A percentile compares a stretch with the other conserved stretches of the same genome.
Evolutionary conservation across 148 eudicot species (phyloP).

Genomic region (Polygonum aviculare): DNA sequence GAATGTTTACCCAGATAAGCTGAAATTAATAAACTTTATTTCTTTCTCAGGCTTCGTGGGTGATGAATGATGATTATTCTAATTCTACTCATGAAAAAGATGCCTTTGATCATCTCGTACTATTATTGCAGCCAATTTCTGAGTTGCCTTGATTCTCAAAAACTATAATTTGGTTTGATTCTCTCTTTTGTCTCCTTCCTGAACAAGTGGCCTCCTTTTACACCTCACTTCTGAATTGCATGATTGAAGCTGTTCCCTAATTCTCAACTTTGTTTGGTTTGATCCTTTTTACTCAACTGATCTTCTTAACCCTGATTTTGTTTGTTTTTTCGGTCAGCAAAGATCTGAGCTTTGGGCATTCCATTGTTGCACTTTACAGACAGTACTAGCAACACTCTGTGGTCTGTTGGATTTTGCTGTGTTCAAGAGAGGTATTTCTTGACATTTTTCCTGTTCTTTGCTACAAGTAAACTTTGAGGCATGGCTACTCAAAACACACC

Average conservation of each 20-base stretch:
- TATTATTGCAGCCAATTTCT: constrained; percentile 24
- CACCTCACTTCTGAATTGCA: not conserved
- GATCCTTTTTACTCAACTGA: no score
- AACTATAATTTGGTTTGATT: constrained; percentile 13
- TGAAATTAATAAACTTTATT: not conserved
- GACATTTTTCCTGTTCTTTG: not conserved
- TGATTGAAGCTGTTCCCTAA: not conserved
- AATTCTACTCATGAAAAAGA: no score
- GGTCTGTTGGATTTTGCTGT: not conserved
- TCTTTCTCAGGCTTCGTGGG: not conserved
- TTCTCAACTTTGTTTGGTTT: not conserved
- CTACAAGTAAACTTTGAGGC: not conserved
- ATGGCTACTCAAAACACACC: not conserved
- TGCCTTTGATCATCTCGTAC: constrained; percentile 9
- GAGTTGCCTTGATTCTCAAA: constrained; percentile 16
- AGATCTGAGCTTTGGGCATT: not conserved
- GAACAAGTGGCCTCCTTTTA: not conserved
- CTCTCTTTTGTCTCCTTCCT: not conserved
- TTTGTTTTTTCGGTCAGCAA: not conserved
- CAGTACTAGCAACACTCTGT: not conserved
- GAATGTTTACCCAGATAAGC: not conserved
- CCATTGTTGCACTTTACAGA: not conserved
- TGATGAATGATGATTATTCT: not conserved
- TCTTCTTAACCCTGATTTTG: no score
- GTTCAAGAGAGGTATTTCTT: not conserved